Conservation (phyloP, 805 yeast genomes). For the Naumovozyma castellii region DNA sequence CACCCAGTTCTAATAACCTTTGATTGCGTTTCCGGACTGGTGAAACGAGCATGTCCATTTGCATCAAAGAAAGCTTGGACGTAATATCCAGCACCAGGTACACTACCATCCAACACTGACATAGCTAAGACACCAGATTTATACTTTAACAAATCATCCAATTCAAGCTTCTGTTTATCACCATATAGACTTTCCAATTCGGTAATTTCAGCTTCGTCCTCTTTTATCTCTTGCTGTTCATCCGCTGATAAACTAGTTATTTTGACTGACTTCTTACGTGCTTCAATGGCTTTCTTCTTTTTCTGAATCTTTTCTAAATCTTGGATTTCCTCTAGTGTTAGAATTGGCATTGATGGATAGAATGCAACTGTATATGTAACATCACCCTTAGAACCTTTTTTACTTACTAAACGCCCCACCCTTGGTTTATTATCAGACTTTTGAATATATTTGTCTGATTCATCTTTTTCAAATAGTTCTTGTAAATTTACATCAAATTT, state of each 20-base stretch:
- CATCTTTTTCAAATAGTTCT: conserved; percentile 54
- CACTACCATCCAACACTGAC: conserved; percentile 51
- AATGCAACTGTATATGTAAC: conserved; percentile 68
- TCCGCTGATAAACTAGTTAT: conserved; percentile 25
- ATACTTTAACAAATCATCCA: conserved; percentile 48
- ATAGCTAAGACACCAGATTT: conserved; percentile 70
- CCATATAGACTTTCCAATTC: conserved; percentile 34
- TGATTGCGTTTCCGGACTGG: conserved; percentile 40
- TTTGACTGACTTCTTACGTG: conserved; percentile 26
- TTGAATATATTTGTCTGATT: conserved; percentile 54
- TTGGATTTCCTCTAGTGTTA: conserved; percentile 60
- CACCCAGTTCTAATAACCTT: conserved; percentile 33
- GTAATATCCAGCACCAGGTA: conserved; percentile 47
- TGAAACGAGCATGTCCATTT: conserved; percentile 54
- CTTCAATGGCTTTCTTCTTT: conserved; percentile 31
- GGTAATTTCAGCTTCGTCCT: conserved; percentile 24
- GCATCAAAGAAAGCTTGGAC: conserved; percentile 74
- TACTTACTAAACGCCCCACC: conserved; percentile 55
- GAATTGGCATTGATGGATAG: conserved; percentile 75
- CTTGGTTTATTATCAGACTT: conserved; percentile 47
- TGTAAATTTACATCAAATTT: conserved; percentile 59
- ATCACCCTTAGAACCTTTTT: conserved; percentile 77
- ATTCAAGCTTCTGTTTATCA: conserved; percentile 41
- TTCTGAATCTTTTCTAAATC: conserved; percentile 42
- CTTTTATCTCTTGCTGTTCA: conserved; percentile 24